Evolutionary conservation across 495 filamentous ascomycete species (phyloP), one percentile per base, ranked within the genome.

Genomic region (Xylaria cubensis): DNA sequence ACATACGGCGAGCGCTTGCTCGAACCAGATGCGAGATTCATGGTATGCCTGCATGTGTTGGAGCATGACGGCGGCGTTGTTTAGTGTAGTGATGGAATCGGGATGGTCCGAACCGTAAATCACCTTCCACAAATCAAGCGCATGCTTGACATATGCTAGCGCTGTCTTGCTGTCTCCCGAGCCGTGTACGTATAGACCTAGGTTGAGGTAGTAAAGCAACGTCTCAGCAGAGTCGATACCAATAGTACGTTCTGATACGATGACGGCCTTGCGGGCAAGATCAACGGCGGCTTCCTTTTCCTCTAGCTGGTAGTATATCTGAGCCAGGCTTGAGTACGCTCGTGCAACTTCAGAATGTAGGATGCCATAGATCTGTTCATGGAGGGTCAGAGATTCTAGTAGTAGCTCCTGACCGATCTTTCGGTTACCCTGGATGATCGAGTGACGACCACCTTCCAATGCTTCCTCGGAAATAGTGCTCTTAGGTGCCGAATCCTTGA

Each of bases 291-390:
- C 93, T 13, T 92, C 92, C 85, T 98, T 98, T 85, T 99, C 96
- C 53, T 97, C 96, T 15, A 97, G 89, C 80, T 95, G 92, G 82
- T 93, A 97, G 84, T 97, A 97, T 55, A 98, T 87, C 88, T 96
- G 97, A 8, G 97, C 97, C 39, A 99, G 86, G 50, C 92, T 92
- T 81, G 97, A 93, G 84, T 99, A 99, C 44, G 97, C 91, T 80
- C 95, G 90, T 67, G 95, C 95, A 74, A 98, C 95, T 82, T 99
- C 97, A 13, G 97, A 94, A 80, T 99, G 97, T 29, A 99, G 87
- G 51, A 98, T 94, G 70, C 97, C 97, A 77, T 99, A 99, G 77
- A 99, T 98, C 82, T 99, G 97, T 83, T 99, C 97, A 77, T 99
- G 94, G 41, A 99, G 87, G 59, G 96, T 97, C 72, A 99, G 86